Percentiles rank a stretch among this genome's conserved stretches.
Conservation (phyloP, 2,329 filamentous ascomycete genomes). For the Aureobasidium sp. region DNA sequence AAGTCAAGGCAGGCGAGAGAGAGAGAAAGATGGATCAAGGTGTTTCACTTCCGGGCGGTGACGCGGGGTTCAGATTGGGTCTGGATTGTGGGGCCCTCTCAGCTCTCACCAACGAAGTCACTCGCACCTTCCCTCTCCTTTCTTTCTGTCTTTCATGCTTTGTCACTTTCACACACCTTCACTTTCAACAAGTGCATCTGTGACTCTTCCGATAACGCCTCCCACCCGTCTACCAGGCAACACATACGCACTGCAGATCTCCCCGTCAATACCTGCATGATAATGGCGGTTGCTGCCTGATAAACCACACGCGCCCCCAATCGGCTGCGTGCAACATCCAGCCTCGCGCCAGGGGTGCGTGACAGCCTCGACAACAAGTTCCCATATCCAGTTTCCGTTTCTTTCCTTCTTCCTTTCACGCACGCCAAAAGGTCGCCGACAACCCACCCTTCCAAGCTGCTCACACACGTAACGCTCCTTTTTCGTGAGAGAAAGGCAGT, state of each 20-base stretch:
- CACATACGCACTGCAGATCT: constrained; percentile 14
- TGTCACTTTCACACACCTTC: neutral
- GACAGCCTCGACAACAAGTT: constrained; percentile 2
- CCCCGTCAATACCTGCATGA: constrained; percentile 7
- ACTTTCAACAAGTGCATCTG: neutral
- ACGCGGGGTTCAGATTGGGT: constrained; percentile 7
- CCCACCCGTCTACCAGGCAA: constrained; percentile 5
- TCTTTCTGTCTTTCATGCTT: neutral
- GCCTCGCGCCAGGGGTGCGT: constrained; percentile 17
- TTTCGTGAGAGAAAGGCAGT: constrained; percentile 7
- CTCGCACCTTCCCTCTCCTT: neutral
- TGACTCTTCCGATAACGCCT: neutral
- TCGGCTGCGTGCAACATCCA: constrained; percentile 6
- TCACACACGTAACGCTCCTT: constrained; percentile 17
- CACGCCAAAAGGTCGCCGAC: constrained; percentile 25
- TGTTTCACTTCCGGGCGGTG: constrained; percentile 5
- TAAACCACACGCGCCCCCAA: constrained; percentile 10
- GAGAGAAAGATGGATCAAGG: constrained; percentile 3
- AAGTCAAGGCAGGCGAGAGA: neutral
- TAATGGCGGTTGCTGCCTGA: constrained; percentile 15
- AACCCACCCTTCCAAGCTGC: constrained; percentile 22
- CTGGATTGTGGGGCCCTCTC: neutral
- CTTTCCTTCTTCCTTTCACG: constrained; percentile 16
- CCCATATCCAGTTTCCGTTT: neutral
- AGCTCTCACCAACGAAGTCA: neutral